Base-by-base conservation (phyloP, 1,139 yeast genomes). In the Geotrichum siamense region DNA sequence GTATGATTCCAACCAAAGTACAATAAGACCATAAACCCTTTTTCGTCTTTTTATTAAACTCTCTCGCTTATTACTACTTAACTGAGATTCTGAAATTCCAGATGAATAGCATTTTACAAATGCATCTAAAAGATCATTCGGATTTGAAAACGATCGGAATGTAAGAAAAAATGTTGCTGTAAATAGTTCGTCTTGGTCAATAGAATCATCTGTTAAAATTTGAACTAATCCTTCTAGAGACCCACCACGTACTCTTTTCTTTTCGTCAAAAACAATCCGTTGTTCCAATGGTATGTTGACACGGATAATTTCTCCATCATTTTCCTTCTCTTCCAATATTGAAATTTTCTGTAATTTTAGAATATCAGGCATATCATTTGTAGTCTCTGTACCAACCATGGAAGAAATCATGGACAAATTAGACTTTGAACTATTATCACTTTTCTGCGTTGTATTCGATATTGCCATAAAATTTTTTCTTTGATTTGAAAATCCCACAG, bases 1-100 rank as follows among this genome's bases (percentile, higher is more conserved):
- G 59, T 81, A 86, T 44, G 91, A 79, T 62, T 85, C 94, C 62
- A 87, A 65, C 97, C 97, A 89, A 41, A 78, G 67, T 56, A 78
- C 82, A 55, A 86, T 77, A 62, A 82, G 70, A 53, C 75, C 76
- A 51, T 81, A 77, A 32, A 85, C 77, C 44, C 81, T 65, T 49
- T 78, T 74, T 56, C 94, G 70, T 59, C 94, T 72, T 53, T 73
- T 78, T 55, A 79, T 77, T 42, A 81, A 55, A 20, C 55, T 58
- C 36, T 62, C 63, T 3, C 9, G 12, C 20, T 34, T 36, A 3
- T 13, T 35, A 13, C 32, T 16, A 12, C 16, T 13, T n/a, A 43
- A 20, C 32, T 3, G 13, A 9, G 25, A 25, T 22, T 43, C 42
- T n/a, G 33, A 37, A 3, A 15, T 17, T 12, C 30, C 43, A 8